Base-by-base conservation (phyloP, 441 rosid genomes). In the Manihot esculenta region DNA sequence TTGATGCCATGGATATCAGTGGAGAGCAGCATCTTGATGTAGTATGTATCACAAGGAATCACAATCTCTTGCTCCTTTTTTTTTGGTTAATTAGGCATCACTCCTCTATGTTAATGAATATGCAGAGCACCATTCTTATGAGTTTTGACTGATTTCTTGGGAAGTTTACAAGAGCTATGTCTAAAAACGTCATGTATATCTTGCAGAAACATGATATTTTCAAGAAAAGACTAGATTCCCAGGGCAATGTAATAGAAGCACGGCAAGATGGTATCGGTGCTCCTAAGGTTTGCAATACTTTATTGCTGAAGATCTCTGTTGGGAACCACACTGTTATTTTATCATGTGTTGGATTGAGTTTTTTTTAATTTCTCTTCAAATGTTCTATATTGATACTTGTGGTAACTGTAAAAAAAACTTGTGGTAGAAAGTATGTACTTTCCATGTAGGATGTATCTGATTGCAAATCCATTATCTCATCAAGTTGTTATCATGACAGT, bases 21-120 rank as follows among this genome's bases (percentile, higher is more conserved):
- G 99, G 98, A 70, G 98, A 88, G 81, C 90, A 91, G 59, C 97
- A 95, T 82, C 93, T 95, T 75, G 97, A 95, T 74, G 92, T 95
- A 70, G 99, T 95, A 81, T 72, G 88, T 82, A 55, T 44, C 58
- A 21, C 14, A 5, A 47, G 13, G 68, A 45, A 33, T 48, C 56
- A 44, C n/a, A 35, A 41, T 26, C 20, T 68, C 50, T 53, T 1
- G 11, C 61, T 26, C 49, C 21, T 20, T 49, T 57, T 27, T 26
- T 49, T n/a, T 33, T 38, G 26, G 23, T 69, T 42, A 20, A 49
- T 14, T 41, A 24, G 68, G 42, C 6, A 10, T 2, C 38, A 12
- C 12, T 17, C 10, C 35, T 57, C 26, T 18, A 5, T 56, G 17
- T 58, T 45, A n/a, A 15, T 69, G 56, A 27, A 48, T 21, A 17